Evolutionary conservation across 495 filamentous ascomycete species (phyloP).

Genomic region (Platismatia glauca): DNA sequence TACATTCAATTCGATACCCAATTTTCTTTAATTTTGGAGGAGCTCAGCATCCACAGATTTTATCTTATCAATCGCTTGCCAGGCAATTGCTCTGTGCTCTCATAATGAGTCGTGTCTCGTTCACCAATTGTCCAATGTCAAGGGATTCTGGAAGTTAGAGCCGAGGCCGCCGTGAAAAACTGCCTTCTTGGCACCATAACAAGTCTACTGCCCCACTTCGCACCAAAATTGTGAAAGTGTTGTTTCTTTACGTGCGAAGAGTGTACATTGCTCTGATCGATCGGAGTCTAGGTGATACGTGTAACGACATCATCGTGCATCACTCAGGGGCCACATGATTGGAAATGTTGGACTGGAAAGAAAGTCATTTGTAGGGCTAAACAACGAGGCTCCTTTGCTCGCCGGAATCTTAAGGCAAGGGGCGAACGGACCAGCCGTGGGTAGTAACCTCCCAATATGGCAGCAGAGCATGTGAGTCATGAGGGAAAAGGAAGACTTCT

Average conservation of each 20-base stretch:
- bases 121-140: too few relatives aligned
- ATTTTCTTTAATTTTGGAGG: neutral
- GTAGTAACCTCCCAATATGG: slow-evolving; percentile 2
- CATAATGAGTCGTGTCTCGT: too few relatives aligned
- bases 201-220: neutral
- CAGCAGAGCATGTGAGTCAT: slow-evolving; percentile 16
- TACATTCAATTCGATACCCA: neutral
- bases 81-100: too few relatives aligned
- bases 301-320: neutral
- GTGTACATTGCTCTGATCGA: neutral
- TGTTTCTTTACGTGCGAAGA: neutral
- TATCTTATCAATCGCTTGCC: too few relatives aligned
- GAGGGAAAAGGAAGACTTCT: neutral
- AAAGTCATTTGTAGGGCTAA: neutral
- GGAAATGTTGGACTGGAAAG: neutral
- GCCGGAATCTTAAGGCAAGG: neutral
- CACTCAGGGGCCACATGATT: neutral
- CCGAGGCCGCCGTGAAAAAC: slow-evolving; percentile 1
- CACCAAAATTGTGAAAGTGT: neutral
- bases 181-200: neutral
- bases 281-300: neutral
- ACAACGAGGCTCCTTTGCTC: slow-evolving; percentile 4
- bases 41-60: neutral
- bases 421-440: slow-evolving; percentile 3
- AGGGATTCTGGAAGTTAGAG: neutral